Conservation (phyloP, 2,329 filamentous ascomycete genomes). For the Colletotrichum horii region DNA sequence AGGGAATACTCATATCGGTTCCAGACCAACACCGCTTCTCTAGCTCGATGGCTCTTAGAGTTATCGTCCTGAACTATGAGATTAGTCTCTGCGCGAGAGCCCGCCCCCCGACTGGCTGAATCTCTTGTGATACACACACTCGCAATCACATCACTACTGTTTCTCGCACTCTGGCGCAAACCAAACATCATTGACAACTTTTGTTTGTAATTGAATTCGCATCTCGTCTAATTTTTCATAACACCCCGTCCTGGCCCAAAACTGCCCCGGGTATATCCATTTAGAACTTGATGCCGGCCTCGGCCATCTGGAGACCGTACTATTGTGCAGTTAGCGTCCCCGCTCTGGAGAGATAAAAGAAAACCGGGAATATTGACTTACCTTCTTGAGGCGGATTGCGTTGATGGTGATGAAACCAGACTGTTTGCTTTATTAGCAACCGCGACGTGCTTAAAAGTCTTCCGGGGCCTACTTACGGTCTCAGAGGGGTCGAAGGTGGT, state of each 20-base stretch:
- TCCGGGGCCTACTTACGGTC: slow-evolving; percentile 27
- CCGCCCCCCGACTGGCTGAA: background rate
- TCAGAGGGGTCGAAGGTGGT: slow-evolving; percentile 46
- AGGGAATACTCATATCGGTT: background rate
- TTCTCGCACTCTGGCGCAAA: background rate
- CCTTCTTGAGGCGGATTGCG: slow-evolving; percentile 66
- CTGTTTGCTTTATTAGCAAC: background rate
- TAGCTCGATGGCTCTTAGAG: background rate
- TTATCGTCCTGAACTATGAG: background rate
- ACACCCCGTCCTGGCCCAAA: background rate
- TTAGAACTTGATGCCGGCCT: slow-evolving; percentile 32
- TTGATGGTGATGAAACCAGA: slow-evolving; percentile 70
- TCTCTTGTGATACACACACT: background rate
- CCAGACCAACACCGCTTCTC: background rate
- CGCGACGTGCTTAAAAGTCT: background rate
- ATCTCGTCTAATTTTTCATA: background rate
- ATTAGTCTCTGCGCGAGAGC: background rate
- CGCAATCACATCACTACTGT: background rate
- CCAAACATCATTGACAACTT: background rate
- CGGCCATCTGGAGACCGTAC: slow-evolving; percentile 47
- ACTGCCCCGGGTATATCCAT: background rate
- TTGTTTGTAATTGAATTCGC: background rate
- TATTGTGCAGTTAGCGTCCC: slow-evolving; percentile 24
- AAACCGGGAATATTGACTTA: background rate
- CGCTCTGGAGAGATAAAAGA: background rate